phyloP scores from a whole-genome alignment of 208 protist genomes.

The Porcisia hertigi region DNA sequence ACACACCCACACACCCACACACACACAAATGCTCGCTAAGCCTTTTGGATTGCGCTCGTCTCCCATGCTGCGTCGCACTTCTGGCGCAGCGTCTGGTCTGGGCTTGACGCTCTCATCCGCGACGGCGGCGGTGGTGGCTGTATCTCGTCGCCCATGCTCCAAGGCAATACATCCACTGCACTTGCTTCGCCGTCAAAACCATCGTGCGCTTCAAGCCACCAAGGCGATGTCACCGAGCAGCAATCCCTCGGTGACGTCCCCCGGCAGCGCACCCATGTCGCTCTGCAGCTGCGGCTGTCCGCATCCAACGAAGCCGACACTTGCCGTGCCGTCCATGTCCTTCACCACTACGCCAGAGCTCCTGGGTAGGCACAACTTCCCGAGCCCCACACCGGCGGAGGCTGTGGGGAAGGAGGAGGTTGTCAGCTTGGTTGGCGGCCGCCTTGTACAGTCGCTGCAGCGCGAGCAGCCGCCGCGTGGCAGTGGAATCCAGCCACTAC shows the following conservation, averaged over 20 bases:
- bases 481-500: slow-evolving; percentile 74
- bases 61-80: not conserved
- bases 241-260: not conserved
- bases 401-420: slow-evolving; percentile 21
- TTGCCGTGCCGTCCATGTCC: slow-evolving; percentile 20
- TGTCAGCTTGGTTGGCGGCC: slow-evolving; percentile 38
- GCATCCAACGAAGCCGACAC: slow-evolving; percentile 17
- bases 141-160: slow-evolving; percentile 11
- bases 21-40: not conserved
- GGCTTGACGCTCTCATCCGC: not conserved
- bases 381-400: not conserved
- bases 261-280: slow-evolving; percentile 12
- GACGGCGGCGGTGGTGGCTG: not conserved
- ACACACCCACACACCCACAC: not conserved
- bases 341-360: slow-evolving; percentile 16
- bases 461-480: slow-evolving; percentile 62
- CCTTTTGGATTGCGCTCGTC: not conserved
- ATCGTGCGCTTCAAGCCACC: not conserved
- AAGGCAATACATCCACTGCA: slow-evolving; percentile 25
- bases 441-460: slow-evolving; percentile 63
- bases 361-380: slow-evolving; percentile 2
- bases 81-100: not conserved
- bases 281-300: slow-evolving; percentile 33
- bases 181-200: slow-evolving; percentile 18
- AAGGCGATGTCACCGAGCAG: not conserved